Conservation (phyloP, 352 stramenopile species). For the Proteromonas lacertae region DNA sequence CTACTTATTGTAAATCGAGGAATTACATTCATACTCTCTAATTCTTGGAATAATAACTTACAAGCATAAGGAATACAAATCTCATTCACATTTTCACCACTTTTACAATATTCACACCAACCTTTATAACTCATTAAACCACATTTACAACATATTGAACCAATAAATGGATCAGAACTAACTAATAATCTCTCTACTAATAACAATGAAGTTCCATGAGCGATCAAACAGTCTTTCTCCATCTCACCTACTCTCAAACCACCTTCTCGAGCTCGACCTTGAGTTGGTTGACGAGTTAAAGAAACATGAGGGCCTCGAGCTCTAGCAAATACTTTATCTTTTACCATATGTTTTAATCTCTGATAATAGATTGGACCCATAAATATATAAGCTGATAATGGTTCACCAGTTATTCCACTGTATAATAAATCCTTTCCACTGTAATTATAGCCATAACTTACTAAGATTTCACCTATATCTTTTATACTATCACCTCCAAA, state of each 20-base stretch:
- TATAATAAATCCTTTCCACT: constrained; percentile 86
- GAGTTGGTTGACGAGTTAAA: constrained; percentile 89
- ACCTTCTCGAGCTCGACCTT: constrained; percentile 79
- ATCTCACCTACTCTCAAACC: constrained; percentile 95
- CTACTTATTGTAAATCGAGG: constrained; percentile 76
- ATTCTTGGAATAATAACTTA: constrained; percentile 89
- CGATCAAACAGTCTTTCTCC: constrained; percentile 98
- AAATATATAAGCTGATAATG: constrained; percentile 95
- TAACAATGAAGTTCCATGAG: constrained; percentile 89
- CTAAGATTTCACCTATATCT: constrained; percentile 54
- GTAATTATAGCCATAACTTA: constrained; percentile 91
- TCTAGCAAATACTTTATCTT: constrained; percentile 98
- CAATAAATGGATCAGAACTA: constrained; percentile 89
- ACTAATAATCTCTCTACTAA: constrained; percentile 99
- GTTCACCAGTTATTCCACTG: constrained; percentile 58
- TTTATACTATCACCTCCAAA: constrained; percentile 77
- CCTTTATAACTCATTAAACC: constrained; percentile 74
- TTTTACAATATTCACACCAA: constrained; percentile 94
- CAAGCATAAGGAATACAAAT: constrained; percentile 94
- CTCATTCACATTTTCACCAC: constrained; percentile 75
- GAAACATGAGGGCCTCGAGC: constrained; percentile 54
- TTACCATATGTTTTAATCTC: constrained; percentile 99
- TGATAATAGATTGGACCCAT: constrained; percentile 99
- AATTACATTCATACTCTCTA: constrained; percentile 98
- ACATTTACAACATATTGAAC: constrained; percentile 82